Base-by-base conservation (phyloP, 139 green algal species). In the Choricystis sp. region DNA sequence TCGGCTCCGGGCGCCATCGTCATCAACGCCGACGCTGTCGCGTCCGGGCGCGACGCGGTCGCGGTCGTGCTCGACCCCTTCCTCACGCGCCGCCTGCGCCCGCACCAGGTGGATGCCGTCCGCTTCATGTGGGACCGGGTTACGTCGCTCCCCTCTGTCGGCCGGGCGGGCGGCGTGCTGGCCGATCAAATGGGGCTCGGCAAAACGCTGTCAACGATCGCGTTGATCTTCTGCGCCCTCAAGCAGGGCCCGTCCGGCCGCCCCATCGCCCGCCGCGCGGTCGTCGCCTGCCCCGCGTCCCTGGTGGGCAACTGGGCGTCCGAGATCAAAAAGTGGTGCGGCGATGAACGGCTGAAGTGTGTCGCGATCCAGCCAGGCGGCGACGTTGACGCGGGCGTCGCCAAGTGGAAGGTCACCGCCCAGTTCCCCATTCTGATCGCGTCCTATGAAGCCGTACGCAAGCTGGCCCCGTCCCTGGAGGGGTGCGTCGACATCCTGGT, bases 321-420 rank as follows among this genome's bases (percentile, higher is more conserved):
- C 9, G 76, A 89, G 63, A 73, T 85, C 23, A 84, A 79, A 29
- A 93, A 94, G 66, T 96, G 88, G 88, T 79, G 94, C 49, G 86
- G 86, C 40, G 31, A 61, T 1, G 81, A 89, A 75, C 74, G 86
- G 0, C 62, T 90, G 64, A 65, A 73, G 27, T 72, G 72, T 9
- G 52, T 77, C 21, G 75, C 80, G 26, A 40, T 86, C 26, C 57
- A 67, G 9, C 49, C 75, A 1, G 79, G 71, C 2, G 28, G 66
- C 26, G 69, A 73, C 3, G 77, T 71, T 48, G 56, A 30, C 21
- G 19, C 9, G 19, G 55, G 21, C 4, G 57, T n/a, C n/a, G 9
- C n/a, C 31, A 55, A 72, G 26, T 86, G 82, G 69, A 77, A 72
- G 61, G 60, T 63, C 24, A 70, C 69, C 49, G 24, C 26, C 2